A percentile compares a stretch with the other conserved stretches of the same genome.
Evolutionary conservation across 2,329 filamentous ascomycete species (phyloP).

Genomic region (Venturia aucupariae): DNA sequence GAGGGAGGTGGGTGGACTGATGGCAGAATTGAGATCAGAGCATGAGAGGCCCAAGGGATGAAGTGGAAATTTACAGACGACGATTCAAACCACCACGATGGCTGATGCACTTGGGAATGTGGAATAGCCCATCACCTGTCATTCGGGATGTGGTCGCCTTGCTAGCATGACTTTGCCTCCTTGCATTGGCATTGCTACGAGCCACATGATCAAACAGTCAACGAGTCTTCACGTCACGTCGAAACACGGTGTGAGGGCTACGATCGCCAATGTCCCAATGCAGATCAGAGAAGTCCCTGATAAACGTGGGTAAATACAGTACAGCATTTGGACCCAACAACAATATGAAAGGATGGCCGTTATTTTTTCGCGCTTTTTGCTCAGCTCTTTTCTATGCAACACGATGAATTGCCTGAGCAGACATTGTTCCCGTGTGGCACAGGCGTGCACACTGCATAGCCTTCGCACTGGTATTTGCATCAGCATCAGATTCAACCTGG

Average conservation of each 20-base stretch:
- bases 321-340: not conserved
- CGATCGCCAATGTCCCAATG: not conserved
- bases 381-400: not conserved
- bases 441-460: not conserved
- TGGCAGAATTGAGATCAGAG: conserved; percentile 72
- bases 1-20: conserved; percentile 67
- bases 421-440: not conserved
- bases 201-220: not conserved
- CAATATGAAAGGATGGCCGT: not conserved
- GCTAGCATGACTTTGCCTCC: not conserved
- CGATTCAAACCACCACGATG: not conserved
- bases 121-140: not conserved
- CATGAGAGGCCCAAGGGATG: conserved; percentile 50
- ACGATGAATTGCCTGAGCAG: not conserved
- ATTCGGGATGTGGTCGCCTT: not conserved
- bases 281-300: not conserved
- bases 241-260: not conserved
- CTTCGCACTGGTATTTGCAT: not conserved
- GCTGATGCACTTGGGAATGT: not conserved
- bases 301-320: not conserved
- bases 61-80: not conserved
- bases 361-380: not conserved
- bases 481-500: too few species aligned
- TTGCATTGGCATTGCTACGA: not conserved
- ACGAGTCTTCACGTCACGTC: not conserved